Conservation (phyloP, 768 basidiomycete genomes). For the Chalciporus sphaerocephalus region DNA sequence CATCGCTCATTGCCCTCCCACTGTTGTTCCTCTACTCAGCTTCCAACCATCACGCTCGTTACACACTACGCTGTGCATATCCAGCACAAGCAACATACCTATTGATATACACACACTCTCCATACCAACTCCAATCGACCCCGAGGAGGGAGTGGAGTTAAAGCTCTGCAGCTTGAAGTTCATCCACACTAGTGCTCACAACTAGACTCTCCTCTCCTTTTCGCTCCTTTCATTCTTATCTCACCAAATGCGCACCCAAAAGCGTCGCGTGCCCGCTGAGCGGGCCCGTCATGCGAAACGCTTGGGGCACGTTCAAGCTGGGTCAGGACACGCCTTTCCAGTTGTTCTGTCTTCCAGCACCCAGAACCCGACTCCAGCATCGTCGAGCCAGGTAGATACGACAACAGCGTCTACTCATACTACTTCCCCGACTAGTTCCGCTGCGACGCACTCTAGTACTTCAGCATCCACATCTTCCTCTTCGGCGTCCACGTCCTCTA, state of each 20-base stretch:
- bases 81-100: not conserved
- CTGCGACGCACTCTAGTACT: slow-evolving; percentile 13
- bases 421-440: not conserved
- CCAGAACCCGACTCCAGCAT: slow-evolving; percentile 1
- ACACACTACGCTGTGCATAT: not conserved
- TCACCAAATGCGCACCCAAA: slow-evolving; percentile 22
- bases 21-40: not conserved
- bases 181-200: too few species aligned
- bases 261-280: slow-evolving; percentile 30
- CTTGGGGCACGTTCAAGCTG: slow-evolving; percentile 22
- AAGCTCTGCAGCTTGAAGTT: too few species aligned
- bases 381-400: not conserved
- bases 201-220: not conserved
- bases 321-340: slow-evolving; percentile 4
- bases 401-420: slow-evolving; percentile 2
- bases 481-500: slow-evolving; percentile 4
- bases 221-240: slow-evolving; percentile 2
- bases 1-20: not conserved
- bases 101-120: not conserved
- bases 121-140: not conserved
- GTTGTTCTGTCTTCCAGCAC: too few species aligned
- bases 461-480: slow-evolving; percentile 7
- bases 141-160: not conserved
- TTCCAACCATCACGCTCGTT: slow-evolving; percentile 19
- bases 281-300: slow-evolving; percentile 33